Evolutionary conservation across 768 basidiomycete genomes (phyloP).

Genomic region (Mycena chlorophos): DNA sequence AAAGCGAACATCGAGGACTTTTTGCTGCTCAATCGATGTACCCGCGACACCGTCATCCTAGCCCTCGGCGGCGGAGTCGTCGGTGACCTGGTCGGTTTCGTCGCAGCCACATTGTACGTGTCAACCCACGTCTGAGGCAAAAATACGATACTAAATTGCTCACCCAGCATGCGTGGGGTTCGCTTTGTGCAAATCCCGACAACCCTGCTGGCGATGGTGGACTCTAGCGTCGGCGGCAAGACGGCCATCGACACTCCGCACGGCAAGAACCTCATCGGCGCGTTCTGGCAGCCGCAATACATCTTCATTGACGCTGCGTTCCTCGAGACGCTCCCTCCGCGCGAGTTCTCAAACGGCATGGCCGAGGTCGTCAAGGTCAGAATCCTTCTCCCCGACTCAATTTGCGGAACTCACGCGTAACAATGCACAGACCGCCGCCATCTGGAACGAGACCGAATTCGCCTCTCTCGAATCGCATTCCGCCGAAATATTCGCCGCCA

Average conservation of each 20-base stretch:
- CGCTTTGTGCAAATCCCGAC: conserved; percentile 96
- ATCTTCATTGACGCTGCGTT: conserved; percentile 98
- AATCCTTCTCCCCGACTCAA: neutral
- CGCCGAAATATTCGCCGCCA: conserved; percentile 82
- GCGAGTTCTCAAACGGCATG: conserved; percentile 99
- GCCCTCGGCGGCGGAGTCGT: conserved; percentile 97
- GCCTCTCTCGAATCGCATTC: conserved; percentile 83
- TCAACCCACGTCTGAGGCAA: neutral
- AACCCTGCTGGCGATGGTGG: conserved; percentile 96
- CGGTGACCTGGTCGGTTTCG: conserved; percentile 94
- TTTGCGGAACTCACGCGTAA: neutral
- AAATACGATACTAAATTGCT: conserved; percentile 5
- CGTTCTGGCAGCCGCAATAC: conserved; percentile 97
- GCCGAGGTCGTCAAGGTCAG: conserved; percentile 95
- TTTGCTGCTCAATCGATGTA: conserved; percentile 82
- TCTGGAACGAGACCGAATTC: conserved; percentile 93
- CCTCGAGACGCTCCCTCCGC: conserved; percentile 85
- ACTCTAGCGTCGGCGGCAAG: conserved; percentile 96
- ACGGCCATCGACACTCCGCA: conserved; percentile 99
- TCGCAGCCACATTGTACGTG: conserved; percentile 93
- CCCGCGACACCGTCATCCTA: conserved; percentile 88
- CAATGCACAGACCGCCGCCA: conserved; percentile 91
- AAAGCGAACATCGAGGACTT: conserved; percentile 96
- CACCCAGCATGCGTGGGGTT: conserved; percentile 95
- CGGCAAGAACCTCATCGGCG: conserved; percentile 97